Evolutionary conservation across 2,329 filamentous ascomycete genomes (phyloP).

Genomic region (Aspergillus sp.): DNA sequence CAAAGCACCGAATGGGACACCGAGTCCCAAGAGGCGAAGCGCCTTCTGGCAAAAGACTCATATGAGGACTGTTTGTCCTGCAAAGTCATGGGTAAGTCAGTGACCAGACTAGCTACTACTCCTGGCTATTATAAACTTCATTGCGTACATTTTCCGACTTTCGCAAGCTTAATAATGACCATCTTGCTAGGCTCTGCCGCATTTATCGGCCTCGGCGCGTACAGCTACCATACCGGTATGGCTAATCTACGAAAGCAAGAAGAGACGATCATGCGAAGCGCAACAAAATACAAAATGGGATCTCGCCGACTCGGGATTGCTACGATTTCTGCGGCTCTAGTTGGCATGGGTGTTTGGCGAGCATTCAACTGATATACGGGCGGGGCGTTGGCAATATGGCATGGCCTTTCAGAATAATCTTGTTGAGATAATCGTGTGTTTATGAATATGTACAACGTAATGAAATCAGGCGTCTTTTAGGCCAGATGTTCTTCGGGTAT

Average conservation of each 20-base stretch:
- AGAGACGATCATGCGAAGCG: conserved; percentile 66
- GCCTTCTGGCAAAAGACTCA: conserved; percentile 51
- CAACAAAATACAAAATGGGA: conserved; percentile 72
- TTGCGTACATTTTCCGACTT: neutral
- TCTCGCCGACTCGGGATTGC: conserved; percentile 71
- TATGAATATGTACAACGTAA: conserved; percentile 17
- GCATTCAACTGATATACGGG: conserved; percentile 57
- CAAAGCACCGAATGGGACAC: conserved; percentile 50
- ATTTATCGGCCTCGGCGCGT: conserved; percentile 75
- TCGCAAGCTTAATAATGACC: neutral
- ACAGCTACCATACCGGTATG: conserved; percentile 77
- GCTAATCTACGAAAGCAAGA: conserved; percentile 70
- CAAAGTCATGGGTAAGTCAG: conserved; percentile 68
- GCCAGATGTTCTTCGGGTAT: conserved; percentile 41
- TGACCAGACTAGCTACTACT: conserved; percentile 17
- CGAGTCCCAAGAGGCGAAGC: conserved; percentile 64
- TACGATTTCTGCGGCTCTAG: conserved; percentile 68
- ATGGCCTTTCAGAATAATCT: neutral
- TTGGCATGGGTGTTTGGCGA: conserved; percentile 73
- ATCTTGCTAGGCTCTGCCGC: conserved; percentile 66
- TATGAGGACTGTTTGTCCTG: conserved; percentile 71
- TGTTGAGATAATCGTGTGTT: neutral
- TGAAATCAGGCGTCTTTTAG: conserved; percentile 15
- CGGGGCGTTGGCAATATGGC: conserved; percentile 4
- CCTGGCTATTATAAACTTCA: neutral